phyloP scores from a whole-genome alignment of 2,329 filamentous ascomycete species.

The Proliferodiscus dingleyae region DNA sequence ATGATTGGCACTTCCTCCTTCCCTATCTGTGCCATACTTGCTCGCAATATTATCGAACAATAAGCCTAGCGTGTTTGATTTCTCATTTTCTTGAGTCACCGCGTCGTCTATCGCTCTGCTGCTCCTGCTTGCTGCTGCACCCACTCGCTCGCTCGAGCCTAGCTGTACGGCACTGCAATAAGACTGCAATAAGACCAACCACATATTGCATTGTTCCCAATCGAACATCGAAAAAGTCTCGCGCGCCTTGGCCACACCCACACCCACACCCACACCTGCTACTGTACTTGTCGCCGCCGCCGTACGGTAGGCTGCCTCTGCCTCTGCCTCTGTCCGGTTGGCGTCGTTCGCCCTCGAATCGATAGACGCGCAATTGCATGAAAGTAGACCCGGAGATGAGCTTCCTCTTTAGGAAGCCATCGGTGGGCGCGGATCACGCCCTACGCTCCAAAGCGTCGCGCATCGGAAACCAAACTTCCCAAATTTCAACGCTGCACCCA shows the following conservation, averaged over 20 bases:
- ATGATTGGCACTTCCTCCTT: background rate
- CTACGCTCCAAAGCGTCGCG: background rate
- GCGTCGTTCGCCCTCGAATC: slow-evolving; percentile 10
- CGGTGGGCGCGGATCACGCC: slow-evolving; percentile 5
- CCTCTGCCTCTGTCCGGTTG: background rate
- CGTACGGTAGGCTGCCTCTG: background rate
- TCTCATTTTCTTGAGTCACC: slow-evolving; percentile 7
- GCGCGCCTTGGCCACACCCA: slow-evolving; percentile 8
- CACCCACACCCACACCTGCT: too few relatives aligned
- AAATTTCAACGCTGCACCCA: background rate
- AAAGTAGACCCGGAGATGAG: slow-evolving; percentile 23
- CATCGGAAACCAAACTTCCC: too few relatives aligned
- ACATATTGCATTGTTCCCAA: slow-evolving; percentile 12
- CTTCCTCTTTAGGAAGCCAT: slow-evolving; percentile 17
- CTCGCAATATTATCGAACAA: background rate
- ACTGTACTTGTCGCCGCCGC: slow-evolving; percentile 6
- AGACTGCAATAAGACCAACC: too few relatives aligned
- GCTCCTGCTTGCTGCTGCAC: background rate
- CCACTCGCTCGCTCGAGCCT: background rate
- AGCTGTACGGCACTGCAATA: slow-evolving; percentile 10
- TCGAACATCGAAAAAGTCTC: slow-evolving; percentile 8
- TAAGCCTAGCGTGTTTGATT: background rate
- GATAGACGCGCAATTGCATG: slow-evolving; percentile 20
- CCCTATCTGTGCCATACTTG: background rate
- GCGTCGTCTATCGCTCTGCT: background rate